A percentile compares a stretch with the other conserved stretches of the same genome.
Evolutionary conservation across 441 rosid genomes (phyloP).

Genomic region (Macaranga tanarius): DNA sequence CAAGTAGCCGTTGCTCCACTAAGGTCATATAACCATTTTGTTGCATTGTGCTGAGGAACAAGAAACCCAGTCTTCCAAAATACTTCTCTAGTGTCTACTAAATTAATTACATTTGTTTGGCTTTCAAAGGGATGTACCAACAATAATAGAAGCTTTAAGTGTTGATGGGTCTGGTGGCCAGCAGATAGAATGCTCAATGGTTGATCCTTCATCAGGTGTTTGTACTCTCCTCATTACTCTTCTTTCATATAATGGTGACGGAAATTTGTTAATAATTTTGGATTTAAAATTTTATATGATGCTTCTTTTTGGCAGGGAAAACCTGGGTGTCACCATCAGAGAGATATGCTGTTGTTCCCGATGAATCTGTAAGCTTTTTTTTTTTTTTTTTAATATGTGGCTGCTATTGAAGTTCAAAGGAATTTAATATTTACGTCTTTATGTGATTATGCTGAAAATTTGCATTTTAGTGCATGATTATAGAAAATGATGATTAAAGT

Average conservation of each 20-base stretch:
- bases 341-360: conserved; percentile 93
- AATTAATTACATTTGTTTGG: conserved; percentile 15
- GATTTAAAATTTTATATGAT: conserved; percentile 2
- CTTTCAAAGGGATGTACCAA: conserved; percentile 61
- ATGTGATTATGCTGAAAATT: background rate
- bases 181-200: conserved; percentile 59
- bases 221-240: conserved; percentile 6
- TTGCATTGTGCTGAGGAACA: background rate
- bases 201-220: conserved; percentile 73
- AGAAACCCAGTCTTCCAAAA: background rate
- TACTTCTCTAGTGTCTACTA: background rate
- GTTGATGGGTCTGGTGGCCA: conserved; percentile 82
- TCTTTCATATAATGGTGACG: background rate
- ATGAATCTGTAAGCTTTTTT: conserved; percentile 60
- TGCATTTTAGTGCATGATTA: background rate
- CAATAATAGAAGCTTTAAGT: conserved; percentile 71
- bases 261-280: background rate
- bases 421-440: background rate
- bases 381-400: background rate
- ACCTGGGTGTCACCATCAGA: conserved; percentile 82
- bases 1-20: no score
- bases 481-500: background rate
- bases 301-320: conserved; percentile 53
- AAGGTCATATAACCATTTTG: background rate
- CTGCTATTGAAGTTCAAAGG: background rate